These are phyloP conservation scores for Diaporthe aspalathi DNA, from an alignment of 2,329 filamentous ascomycete genomes.

Conservation along the genomic window DNA sequence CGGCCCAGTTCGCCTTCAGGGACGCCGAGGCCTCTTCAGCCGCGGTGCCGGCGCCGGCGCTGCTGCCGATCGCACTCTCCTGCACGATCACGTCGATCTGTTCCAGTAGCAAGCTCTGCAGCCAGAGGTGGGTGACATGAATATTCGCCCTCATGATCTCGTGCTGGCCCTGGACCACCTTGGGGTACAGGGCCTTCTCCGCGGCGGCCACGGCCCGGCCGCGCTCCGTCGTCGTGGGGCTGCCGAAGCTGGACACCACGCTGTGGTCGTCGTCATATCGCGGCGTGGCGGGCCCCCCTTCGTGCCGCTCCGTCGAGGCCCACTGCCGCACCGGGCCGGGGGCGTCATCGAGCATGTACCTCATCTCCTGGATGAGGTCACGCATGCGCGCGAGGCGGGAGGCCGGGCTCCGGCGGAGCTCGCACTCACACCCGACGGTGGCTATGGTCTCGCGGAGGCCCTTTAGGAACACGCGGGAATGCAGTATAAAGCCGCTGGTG, in stretches of 20 bases:
- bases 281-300: background rate
- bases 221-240: background rate
- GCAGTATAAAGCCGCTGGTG: constrained; percentile 49
- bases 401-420: constrained; percentile 23
- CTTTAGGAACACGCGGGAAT: constrained; percentile 49
- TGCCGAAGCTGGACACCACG: background rate
- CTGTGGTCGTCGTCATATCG: constrained; percentile 2
- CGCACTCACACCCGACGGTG: constrained; percentile 5
- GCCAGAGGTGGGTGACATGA: constrained; percentile 52
- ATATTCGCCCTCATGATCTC: constrained; percentile 50
- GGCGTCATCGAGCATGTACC: constrained; percentile 47
- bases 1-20: constrained; percentile 44
- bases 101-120: constrained; percentile 51
- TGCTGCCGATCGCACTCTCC: constrained; percentile 24
- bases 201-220: background rate
- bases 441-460: constrained; percentile 14
- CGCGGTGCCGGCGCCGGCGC: too few species aligned
- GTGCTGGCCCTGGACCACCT: constrained; percentile 38
- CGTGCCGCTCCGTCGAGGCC: constrained; percentile 27
- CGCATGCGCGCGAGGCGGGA: constrained; percentile 42
- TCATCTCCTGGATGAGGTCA: constrained; percentile 46
- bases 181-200: background rate
- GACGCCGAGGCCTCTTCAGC: background rate
- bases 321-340: constrained; percentile 45
- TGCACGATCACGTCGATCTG: constrained; percentile 47